Conservation (phyloP, 2,329 filamentous ascomycete genomes). For the Chaetomium strumarium region DNA sequence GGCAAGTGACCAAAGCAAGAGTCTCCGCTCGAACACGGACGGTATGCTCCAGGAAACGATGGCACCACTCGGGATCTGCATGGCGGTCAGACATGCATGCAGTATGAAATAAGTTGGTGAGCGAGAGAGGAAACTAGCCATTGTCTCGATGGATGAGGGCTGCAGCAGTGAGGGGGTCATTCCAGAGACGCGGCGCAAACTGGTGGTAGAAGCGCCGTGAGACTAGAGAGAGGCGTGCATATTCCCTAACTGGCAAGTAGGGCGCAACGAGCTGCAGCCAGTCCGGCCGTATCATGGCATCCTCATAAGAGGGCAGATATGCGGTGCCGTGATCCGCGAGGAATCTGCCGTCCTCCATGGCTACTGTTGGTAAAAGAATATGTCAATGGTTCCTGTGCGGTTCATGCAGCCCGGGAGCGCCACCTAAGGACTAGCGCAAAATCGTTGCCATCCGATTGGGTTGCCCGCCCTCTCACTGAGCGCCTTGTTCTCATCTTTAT, state of each 20-base stretch:
- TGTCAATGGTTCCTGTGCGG: neutral
- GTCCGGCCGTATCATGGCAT: constrained; percentile 42
- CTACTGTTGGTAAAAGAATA: neutral
- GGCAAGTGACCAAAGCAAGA: constrained; percentile 31
- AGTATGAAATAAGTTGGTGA: neutral
- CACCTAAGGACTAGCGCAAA: too few relatives aligned
- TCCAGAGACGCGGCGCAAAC: constrained; percentile 50
- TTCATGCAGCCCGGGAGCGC: neutral
- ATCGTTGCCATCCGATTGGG: too few relatives aligned
- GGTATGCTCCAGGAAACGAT: constrained; percentile 40
- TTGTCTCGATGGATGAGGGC: constrained; percentile 38
- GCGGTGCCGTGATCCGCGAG: constrained; percentile 25
- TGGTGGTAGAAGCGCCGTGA: constrained; percentile 40
- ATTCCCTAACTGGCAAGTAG: constrained; percentile 38
- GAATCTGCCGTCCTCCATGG: neutral
- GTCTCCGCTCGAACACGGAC: constrained; percentile 32
- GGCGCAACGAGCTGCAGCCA: constrained; percentile 46
- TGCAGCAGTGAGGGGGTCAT: constrained; percentile 39
- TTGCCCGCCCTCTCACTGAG: too few relatives aligned
- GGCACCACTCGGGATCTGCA: constrained; percentile 46
- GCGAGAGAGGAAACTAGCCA: constrained; percentile 15
- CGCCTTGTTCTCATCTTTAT: too few relatives aligned
- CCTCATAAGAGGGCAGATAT: constrained; percentile 47
- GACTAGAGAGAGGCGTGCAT: constrained; percentile 44
- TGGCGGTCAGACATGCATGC: constrained; percentile 18